Percentiles rank a stretch among this genome's conserved stretches.
phyloP scores from a whole-genome alignment of 768 basidiomycete species.

The Fistulinella prunicolor region DNA sequence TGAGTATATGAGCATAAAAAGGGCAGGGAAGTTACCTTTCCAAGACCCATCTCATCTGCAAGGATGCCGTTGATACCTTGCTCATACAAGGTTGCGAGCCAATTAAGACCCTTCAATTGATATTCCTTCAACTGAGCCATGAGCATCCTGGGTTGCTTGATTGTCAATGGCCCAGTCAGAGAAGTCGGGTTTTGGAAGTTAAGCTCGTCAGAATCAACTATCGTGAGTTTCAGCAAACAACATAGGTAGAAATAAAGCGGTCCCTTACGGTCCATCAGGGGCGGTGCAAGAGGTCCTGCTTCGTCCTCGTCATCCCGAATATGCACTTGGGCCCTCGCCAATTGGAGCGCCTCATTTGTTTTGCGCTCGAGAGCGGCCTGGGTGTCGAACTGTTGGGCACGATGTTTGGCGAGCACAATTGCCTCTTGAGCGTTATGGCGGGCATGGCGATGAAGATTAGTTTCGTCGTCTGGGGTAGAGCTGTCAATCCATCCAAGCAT shows the following conservation, averaged over 20 bases:
- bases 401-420: conserved; percentile 69
- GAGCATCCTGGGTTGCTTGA: conserved; percentile 92
- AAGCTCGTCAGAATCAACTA: conserved; percentile 94
- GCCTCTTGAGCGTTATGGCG: conserved; percentile 88
- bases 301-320: conserved; percentile 43
- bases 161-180: conserved; percentile 75
- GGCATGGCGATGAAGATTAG: conserved; percentile 82
- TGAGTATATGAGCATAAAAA: not conserved
- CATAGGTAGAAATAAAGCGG: not conserved
- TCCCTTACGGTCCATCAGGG: conserved; percentile 70
- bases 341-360: conserved; percentile 70
- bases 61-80: conserved; percentile 99
- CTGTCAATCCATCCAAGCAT: conserved; percentile 2
- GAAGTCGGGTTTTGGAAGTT: conserved; percentile 99
- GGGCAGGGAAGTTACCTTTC: conserved; percentile 53
- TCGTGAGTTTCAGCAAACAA: conserved; percentile 2
- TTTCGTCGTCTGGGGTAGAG: conserved; percentile 67
- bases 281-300: conserved; percentile 33
- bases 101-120: conserved; percentile 95
- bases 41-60: conserved; percentile 98
- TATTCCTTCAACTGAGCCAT: conserved; percentile 98
- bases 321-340: conserved; percentile 55
- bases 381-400: conserved; percentile 82
- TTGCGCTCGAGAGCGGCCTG: conserved; percentile 79
- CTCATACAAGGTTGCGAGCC: conserved; percentile 96